Percentiles rank a stretch among this genome's conserved stretches.
phyloP scores from a whole-genome alignment of 192 early-diverging fungal species.

The Obelidium mucronatum region DNA sequence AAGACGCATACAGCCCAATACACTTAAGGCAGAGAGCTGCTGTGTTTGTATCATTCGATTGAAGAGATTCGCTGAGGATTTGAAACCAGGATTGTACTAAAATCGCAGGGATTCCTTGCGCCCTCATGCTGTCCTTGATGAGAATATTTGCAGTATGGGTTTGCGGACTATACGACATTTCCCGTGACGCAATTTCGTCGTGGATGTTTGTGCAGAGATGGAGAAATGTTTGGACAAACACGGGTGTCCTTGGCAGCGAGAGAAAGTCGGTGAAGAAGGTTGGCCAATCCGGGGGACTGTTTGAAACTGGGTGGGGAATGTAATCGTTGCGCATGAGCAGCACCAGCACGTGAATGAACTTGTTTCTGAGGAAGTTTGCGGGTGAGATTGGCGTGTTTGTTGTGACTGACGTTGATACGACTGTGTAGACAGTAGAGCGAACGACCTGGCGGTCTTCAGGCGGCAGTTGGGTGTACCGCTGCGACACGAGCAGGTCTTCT shows the following conservation, averaged over 20 bases:
- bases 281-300: constrained; percentile 77
- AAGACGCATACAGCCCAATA: constrained; percentile 88
- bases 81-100: constrained; percentile 81
- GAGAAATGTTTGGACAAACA: constrained; percentile 77
- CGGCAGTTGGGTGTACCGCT: constrained; percentile 50
- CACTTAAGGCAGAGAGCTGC: constrained; percentile 72
- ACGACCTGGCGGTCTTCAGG: constrained; percentile 40
- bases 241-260: constrained; percentile 56
- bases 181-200: constrained; percentile 83
- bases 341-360: constrained; percentile 82
- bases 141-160: constrained; percentile 76
- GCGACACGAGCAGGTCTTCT: constrained; percentile 68
- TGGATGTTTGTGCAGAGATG: constrained; percentile 81
- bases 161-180: constrained; percentile 69
- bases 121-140: constrained; percentile 93
- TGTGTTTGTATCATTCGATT: constrained; percentile 63
- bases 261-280: constrained; percentile 89
- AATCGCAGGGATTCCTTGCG: constrained; percentile 69
- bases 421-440: constrained; percentile 24
- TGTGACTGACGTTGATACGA: constrained; percentile 47
- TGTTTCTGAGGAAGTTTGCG: constrained; percentile 77
- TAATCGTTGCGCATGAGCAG: constrained; percentile 83
- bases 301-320: constrained; percentile 23
- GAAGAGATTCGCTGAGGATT: constrained; percentile 69
- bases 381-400: constrained; percentile 41